phyloP scores from a whole-genome alignment of 2,329 filamentous ascomycete species.

The Diaporthe sp. region DNA sequence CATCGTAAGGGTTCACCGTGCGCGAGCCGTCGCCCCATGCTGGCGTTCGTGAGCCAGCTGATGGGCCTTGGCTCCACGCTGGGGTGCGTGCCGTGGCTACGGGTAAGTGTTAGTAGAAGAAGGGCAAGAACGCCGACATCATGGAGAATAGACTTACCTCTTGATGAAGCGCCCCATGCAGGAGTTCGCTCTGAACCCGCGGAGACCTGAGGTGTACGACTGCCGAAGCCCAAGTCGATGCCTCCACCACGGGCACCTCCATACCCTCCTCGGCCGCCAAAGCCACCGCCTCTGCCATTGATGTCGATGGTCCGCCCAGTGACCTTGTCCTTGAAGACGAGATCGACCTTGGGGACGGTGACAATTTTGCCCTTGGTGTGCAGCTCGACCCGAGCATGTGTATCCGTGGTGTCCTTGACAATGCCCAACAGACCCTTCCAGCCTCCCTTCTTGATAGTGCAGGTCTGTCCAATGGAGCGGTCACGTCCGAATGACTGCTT shows the following conservation, averaged over 20 bases:
- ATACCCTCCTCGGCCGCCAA: conserved; percentile 56
- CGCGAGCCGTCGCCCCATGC: conserved; percentile 78
- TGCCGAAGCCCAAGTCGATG: conserved; percentile 68
- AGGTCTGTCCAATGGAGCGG: conserved; percentile 88
- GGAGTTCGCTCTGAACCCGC: conserved; percentile 77
- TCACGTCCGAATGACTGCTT: conserved; percentile 80
- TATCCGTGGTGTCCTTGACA: conserved; percentile 93
- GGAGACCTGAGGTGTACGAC: conserved; percentile 76
- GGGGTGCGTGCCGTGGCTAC: conserved; percentile 71
- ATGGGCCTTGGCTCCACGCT: conserved; percentile 68
- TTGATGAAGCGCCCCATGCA: conserved; percentile 73
- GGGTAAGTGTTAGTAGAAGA: conserved; percentile 43
- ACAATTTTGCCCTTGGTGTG: conserved; percentile 95
- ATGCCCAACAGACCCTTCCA: conserved; percentile 96
- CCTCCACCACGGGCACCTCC: conserved; percentile 60
- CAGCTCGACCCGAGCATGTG: conserved; percentile 88
- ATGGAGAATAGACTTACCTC: conserved; percentile 66
- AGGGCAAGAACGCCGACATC: not conserved
- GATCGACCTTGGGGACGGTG: conserved; percentile 82
- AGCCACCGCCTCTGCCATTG: conserved; percentile 60
- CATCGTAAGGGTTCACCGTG: conserved; percentile 79
- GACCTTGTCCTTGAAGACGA: conserved; percentile 88
- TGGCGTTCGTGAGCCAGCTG: conserved; percentile 73
- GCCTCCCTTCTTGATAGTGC: conserved; percentile 86
- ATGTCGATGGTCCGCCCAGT: conserved; percentile 85